A percentile compares a stretch with the other conserved stretches of the same genome.
Conservation (phyloP, 306 rosid species). For the Delonix regia region DNA sequence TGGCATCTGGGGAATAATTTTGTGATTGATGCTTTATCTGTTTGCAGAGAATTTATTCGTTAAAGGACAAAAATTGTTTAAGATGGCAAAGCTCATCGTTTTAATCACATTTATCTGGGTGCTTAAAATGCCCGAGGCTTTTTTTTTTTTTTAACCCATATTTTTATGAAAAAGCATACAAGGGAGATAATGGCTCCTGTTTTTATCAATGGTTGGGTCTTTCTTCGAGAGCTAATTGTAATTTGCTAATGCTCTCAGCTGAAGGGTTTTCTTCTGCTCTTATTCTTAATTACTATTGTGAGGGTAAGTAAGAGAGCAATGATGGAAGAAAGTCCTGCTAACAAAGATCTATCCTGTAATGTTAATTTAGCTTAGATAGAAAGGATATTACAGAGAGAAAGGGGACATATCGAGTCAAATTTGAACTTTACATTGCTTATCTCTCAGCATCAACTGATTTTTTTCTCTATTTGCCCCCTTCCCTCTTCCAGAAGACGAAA, state of each 20-base stretch:
- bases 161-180: background rate
- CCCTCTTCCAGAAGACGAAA: background rate
- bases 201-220: constrained; percentile 17
- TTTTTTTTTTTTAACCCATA: background rate
- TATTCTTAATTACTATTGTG: constrained; percentile 4
- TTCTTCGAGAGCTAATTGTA: constrained; percentile 17
- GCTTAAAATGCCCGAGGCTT: background rate
- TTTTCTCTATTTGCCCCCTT: background rate
- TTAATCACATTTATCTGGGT: constrained; percentile 2
- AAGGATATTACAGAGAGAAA: background rate
- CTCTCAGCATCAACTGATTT: background rate
- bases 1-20: constrained; percentile 5
- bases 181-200: background rate
- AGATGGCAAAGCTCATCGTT: background rate
- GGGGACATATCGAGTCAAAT: constrained; percentile 12
- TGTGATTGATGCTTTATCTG: background rate
- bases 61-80: background rate
- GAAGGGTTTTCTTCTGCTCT: constrained; percentile 16
- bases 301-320: background rate
- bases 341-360: background rate
- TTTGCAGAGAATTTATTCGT: constrained; percentile 4
- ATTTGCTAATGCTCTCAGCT: background rate
- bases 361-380: background rate
- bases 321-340: background rate
- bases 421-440: background rate